phyloP scores from a whole-genome alignment of 768 basidiomycete species.

The Artomyces pyxidatus region DNA sequence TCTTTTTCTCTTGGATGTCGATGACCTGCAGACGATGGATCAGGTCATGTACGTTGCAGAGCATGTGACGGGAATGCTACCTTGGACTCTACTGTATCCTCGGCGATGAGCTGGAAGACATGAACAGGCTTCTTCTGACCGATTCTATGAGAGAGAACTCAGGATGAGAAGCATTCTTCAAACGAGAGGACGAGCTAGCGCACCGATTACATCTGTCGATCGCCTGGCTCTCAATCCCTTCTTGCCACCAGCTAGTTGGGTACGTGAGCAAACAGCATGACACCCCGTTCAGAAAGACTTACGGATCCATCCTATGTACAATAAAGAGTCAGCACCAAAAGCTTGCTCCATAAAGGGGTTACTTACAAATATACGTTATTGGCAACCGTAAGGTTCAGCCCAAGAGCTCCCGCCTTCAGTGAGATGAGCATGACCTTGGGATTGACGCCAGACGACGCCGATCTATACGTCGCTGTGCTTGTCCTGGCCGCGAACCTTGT shows the following conservation, averaged over 20 bases:
- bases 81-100: slow-evolving; percentile 83
- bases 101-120: slow-evolving; percentile 86
- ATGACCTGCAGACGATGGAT: slow-evolving; percentile 56
- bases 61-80: slow-evolving; percentile 27
- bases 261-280: background rate
- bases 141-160: slow-evolving; percentile 32
- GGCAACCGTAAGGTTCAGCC: slow-evolving; percentile 82
- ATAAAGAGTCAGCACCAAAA: slow-evolving; percentile 7
- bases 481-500: background rate
- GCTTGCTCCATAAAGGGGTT: background rate
- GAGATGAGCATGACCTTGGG: slow-evolving; percentile 84
- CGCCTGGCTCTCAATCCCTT: slow-evolving; percentile 80
- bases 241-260: slow-evolving; percentile 69
- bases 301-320: slow-evolving; percentile 70
- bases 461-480: background rate
- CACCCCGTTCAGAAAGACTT: slow-evolving; percentile 28
- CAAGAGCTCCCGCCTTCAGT: slow-evolving; percentile 76
- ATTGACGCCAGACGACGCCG: slow-evolving; percentile 29
- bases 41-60: background rate
- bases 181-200: background rate
- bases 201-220: slow-evolving; percentile 73
- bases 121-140: slow-evolving; percentile 79
- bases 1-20: slow-evolving; percentile 84
- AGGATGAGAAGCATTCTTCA: background rate
- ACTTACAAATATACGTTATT: slow-evolving; percentile 79